Percentiles rank a stretch among this genome's conserved stretches.
These are phyloP conservation scores for Litsea cubeba DNA, from an alignment of 164 flowering plant species.

Conservation along the genomic window DNA sequence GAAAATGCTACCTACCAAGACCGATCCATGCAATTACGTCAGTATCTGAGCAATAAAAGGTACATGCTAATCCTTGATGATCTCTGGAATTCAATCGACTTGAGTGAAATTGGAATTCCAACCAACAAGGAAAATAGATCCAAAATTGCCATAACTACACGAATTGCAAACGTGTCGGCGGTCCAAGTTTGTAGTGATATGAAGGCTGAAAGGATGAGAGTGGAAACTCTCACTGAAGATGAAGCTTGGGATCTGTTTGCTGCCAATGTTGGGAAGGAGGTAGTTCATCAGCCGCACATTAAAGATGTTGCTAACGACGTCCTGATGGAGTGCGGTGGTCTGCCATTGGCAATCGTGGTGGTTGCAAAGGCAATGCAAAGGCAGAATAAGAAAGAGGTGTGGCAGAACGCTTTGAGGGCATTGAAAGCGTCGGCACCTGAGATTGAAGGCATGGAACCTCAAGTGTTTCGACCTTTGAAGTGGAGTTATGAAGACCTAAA, in stretches of 20 bases:
- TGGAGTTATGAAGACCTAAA: conserved; percentile 6
- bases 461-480: conserved; percentile 5
- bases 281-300: background rate
- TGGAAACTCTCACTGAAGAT: background rate
- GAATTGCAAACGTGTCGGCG: background rate
- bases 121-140: too few species aligned
- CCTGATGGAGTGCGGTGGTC: background rate
- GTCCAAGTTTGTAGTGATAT: background rate
- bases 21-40: too few species aligned
- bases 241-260: conserved; percentile 7
- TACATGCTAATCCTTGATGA: conserved; percentile 6
- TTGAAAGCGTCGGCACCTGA: background rate
- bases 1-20: background rate
- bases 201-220: background rate
- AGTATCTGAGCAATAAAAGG: background rate
- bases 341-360: conserved; percentile 4
- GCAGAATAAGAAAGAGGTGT: background rate
- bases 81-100: background rate
- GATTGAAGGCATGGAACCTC: conserved; percentile 7
- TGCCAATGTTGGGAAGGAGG: background rate
- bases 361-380: conserved; percentile 3
- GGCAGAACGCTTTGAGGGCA: conserved; percentile 7
- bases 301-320: background rate
- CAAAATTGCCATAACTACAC: background rate
- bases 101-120: conserved; percentile 6